A percentile compares a stretch with the other conserved stretches of the same genome.
These are phyloP conservation scores for Toxoplasma gondii DNA, from an alignment of 169 alveolate genomes.

Conservation along the genomic window DNA sequence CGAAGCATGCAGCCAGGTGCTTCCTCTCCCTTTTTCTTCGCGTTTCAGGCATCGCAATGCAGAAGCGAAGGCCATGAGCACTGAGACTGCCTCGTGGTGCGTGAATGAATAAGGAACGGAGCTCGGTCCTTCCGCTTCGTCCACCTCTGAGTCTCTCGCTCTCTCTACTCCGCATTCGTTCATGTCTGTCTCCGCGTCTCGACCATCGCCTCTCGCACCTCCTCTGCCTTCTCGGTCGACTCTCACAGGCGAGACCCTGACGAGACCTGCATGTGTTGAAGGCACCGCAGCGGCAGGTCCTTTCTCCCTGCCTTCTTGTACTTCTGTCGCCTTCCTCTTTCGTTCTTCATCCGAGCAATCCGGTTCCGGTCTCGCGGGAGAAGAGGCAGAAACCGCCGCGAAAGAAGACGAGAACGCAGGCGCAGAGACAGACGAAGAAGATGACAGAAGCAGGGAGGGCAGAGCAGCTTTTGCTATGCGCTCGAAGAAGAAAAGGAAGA, in stretches of 20 bases:
- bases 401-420: not conserved
- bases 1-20: not conserved
- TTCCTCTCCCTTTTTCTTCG: not conserved
- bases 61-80: not conserved
- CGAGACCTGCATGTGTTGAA: too few species aligned
- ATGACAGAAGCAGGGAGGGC: not conserved
- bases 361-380: not conserved
- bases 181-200: not conserved
- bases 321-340: not conserved
- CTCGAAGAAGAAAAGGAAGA: constrained; percentile 28
- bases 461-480: not conserved
- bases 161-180: not conserved
- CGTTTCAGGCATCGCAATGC: not conserved
- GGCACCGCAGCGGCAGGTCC: not conserved
- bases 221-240: not conserved
- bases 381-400: not conserved
- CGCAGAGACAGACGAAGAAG: not conserved
- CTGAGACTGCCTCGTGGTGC: not conserved
- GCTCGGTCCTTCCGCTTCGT: not conserved
- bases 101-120: not conserved
- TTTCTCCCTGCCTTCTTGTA: not conserved
- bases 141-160: not conserved
- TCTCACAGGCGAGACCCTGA: too few species aligned
- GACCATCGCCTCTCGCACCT: not conserved
- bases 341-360: not conserved